Base-by-base conservation (phyloP, 2,329 filamentous ascomycete species). In the Ophioceras dolichostomum region DNA sequence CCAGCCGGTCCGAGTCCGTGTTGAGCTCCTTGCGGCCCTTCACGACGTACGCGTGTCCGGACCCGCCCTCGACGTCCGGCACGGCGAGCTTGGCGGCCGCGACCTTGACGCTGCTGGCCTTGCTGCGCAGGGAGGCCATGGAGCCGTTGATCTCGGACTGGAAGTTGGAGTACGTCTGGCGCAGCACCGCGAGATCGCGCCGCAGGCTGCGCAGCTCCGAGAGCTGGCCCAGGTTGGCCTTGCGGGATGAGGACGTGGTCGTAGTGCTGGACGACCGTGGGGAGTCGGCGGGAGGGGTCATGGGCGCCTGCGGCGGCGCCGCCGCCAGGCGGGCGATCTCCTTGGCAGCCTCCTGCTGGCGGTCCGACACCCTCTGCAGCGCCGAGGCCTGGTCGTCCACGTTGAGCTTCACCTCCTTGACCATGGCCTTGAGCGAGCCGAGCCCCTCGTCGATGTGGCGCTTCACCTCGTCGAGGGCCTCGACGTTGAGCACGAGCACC, bases 381-480 rank as follows among this genome's bases (percentile, higher is more conserved):
- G 85, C 78, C 3, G 75, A 72, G 34, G 84, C 77, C 51, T 96
- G 91, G 32, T 87, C 83, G 40, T 87, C 81, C 9, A 98, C 70
- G 31, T 83, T 80, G 37, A 83, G 81, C 56, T 83, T 85, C 41
- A 98, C 77, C 39, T 84, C 79, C 48, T 93, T 83, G n/a, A 98
- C 78, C 21, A 94, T 72, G 39, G 77, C 75, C 46, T 80, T 84
- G 35, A 98, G 66, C 6, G 80, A 77, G 9, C 80, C 79, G 36
- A 98, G 68, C 30, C 88, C 86, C 45, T 98, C 89, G 45, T 98
- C 91, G 45, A 98, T 87, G 53, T 96, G 91, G 34, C 79, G 79
- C 61, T 96, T 96, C 27, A 98, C 88, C 58, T 98, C 91, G 54
- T 98, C 91, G 4, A 98, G 70, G 13, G 81, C 75, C 53, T 98